A percentile compares a stretch with the other conserved stretches of the same genome.
phyloP scores from a whole-genome alignment of 1,139 yeast genomes.

The Yamadazyma friedrichii region DNA sequence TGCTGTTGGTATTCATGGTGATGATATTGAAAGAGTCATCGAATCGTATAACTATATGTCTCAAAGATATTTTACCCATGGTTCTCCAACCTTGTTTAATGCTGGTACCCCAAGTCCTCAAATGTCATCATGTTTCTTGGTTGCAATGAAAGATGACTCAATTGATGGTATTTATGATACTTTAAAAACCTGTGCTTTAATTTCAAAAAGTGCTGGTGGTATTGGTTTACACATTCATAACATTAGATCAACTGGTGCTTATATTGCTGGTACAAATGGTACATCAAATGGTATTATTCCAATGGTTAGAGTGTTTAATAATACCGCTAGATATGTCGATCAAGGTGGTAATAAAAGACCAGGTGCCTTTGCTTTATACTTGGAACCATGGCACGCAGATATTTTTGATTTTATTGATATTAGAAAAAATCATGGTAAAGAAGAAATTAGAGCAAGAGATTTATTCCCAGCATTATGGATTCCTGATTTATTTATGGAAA shows the following conservation, averaged over 20 bases:
- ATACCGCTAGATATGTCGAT: constrained; percentile 89
- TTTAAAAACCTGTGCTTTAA: constrained; percentile 79
- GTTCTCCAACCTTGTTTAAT: constrained; percentile 85
- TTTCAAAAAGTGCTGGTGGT: constrained; percentile 90
- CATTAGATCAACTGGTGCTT: constrained; percentile 81
- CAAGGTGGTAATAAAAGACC: constrained; percentile 96
- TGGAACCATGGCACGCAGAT: constrained; percentile 93
- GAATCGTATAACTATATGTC: constrained; percentile 88
- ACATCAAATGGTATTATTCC: constrained; percentile 87
- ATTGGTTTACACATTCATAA: constrained; percentile 83
- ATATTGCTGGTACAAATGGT: constrained; percentile 88
- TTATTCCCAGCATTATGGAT: constrained; percentile 91
- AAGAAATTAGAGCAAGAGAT: constrained; percentile 87
- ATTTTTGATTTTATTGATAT: constrained; percentile 79
- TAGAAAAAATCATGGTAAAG: constrained; percentile 89
- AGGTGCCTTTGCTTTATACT: constrained; percentile 85
- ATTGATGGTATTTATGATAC: constrained; percentile 90
- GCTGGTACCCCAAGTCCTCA: constrained; percentile 88
- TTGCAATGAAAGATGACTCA: constrained; percentile 87
- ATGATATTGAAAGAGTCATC: constrained; percentile 64
- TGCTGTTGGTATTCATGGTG: constrained; percentile 83
- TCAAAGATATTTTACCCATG: constrained; percentile 79
- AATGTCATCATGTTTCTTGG: constrained; percentile 86
- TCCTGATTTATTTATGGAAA: constrained; percentile 85
- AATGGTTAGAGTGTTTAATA: constrained; percentile 86